phyloP scores from a whole-genome alignment of 345 rosid species.

The Camelina hispida region DNA sequence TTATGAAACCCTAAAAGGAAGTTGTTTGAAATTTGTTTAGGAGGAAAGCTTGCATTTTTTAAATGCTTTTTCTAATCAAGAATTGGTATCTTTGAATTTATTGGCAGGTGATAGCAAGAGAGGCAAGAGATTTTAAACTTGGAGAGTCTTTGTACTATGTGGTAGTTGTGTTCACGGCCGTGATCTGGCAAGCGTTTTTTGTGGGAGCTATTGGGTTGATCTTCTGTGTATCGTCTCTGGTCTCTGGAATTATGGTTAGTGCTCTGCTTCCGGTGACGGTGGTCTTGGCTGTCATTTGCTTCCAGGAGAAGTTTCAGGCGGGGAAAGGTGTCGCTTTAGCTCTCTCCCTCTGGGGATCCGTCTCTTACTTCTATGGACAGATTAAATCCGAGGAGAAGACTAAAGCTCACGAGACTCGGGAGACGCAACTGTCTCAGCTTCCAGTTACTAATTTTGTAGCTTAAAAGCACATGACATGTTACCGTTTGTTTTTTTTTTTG shows the following conservation, averaged over 20 bases:
- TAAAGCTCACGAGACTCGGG: conserved; percentile 18
- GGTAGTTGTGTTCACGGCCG: conserved; percentile 46
- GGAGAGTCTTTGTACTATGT: conserved; percentile 55
- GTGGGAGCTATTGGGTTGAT: conserved; percentile 63
- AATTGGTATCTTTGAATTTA: not conserved
- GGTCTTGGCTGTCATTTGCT: conserved; percentile 65
- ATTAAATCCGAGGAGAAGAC: conserved; percentile 22
- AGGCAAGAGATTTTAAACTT: conserved; percentile 55
- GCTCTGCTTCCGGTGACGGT: conserved; percentile 60
- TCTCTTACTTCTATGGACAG: conserved; percentile 76
- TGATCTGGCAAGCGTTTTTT: conserved; percentile 58
- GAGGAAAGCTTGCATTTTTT: no score
- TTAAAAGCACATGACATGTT: conserved; percentile 10
- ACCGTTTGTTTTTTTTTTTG: not conserved
- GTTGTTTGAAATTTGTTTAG: not conserved
- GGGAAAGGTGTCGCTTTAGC: conserved; percentile 71
- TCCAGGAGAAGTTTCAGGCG: conserved; percentile 60
- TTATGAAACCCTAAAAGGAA: not conserved
- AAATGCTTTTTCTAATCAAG: not conserved
- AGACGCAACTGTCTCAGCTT: conserved; percentile 37
- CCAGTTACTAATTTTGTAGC: conserved; percentile 12
- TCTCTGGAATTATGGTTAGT: conserved; percentile 55
- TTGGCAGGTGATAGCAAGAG: conserved; percentile 57
- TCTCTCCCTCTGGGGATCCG: conserved; percentile 73
- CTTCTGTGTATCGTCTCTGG: conserved; percentile 57